Conservation (phyloP, 495 filamentous ascomycete genomes). For the Venustampulla echinocandica region DNA sequence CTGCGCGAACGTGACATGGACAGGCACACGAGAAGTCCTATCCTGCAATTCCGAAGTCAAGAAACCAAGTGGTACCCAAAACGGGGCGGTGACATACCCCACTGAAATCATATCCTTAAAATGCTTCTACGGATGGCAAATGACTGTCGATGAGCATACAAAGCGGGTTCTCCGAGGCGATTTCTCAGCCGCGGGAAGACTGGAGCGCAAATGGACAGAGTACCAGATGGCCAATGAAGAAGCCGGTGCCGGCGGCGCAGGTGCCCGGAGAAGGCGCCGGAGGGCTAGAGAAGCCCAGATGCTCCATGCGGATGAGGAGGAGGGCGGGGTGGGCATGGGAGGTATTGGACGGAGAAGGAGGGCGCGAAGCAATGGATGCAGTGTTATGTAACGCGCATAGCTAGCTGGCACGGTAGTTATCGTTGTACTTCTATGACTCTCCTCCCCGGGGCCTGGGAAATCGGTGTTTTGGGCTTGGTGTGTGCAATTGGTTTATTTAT, state of each 20-base stretch:
- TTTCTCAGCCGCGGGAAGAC: slow-evolving; percentile 53
- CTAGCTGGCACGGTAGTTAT: too few species aligned
- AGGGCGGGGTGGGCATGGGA: slow-evolving; percentile 39
- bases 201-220: slow-evolving; percentile 88
- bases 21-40: slow-evolving; percentile 77
- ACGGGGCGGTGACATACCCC: slow-evolving; percentile 41
- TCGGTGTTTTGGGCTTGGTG: too few species aligned
- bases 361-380: slow-evolving; percentile 47
- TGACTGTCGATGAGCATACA: slow-evolving; percentile 86
- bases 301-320: slow-evolving; percentile 70
- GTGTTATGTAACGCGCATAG: slow-evolving; percentile 41
- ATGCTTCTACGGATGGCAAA: slow-evolving; percentile 92
- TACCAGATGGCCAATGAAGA: slow-evolving; percentile 91
- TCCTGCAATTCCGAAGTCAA: slow-evolving; percentile 68
- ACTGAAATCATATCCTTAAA: slow-evolving; percentile 76
- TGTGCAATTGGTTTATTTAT: too few species aligned
- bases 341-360: slow-evolving; percentile 32
- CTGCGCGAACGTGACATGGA: slow-evolving; percentile 85
- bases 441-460: too few species aligned
- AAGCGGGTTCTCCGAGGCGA: slow-evolving; percentile 74
- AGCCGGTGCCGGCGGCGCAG: slow-evolving; percentile 53
- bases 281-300: slow-evolving; percentile 68
- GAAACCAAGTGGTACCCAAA: slow-evolving; percentile 23
- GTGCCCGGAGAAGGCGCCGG: slow-evolving; percentile 57
- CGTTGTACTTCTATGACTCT: too few species aligned